These are phyloP conservation scores for Osmozyma mogii DNA, from an alignment of 805 yeast genomes.

Conservation along the genomic window DNA sequence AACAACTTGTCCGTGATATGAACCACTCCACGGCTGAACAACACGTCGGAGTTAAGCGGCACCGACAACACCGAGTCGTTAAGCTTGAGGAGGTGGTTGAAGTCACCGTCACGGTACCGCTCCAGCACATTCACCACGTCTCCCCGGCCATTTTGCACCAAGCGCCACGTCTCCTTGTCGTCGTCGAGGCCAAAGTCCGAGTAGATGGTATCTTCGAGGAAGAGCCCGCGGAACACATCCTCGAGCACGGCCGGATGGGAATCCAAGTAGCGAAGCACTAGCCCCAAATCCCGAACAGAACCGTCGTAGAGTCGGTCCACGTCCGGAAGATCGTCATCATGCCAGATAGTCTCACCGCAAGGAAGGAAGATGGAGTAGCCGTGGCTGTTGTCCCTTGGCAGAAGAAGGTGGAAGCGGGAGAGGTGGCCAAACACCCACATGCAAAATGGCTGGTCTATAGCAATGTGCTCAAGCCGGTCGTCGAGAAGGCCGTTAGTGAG, in stretches of 20 bases:
- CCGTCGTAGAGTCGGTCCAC: slow-evolving; percentile 7
- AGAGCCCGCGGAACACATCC: slow-evolving; percentile 46
- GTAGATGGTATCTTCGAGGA: slow-evolving; percentile 60
- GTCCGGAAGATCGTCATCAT: slow-evolving; percentile 2
- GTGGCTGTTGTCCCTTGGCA: slow-evolving; percentile 40
- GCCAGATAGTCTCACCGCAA: slow-evolving; percentile 37
- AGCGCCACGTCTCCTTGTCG: slow-evolving; percentile 7
- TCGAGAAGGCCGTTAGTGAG: slow-evolving; percentile 26
- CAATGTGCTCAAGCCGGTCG: slow-evolving; percentile 18
- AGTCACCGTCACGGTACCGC: slow-evolving; percentile 12
- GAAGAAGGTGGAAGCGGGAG: slow-evolving; percentile 42
- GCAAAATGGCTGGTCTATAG: slow-evolving; percentile 38
- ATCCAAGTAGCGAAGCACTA: slow-evolving; percentile 53
- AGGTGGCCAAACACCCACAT: slow-evolving; percentile 57
- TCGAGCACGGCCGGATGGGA: slow-evolving; percentile 43
- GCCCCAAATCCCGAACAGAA: slow-evolving; percentile 60
- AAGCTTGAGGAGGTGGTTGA: slow-evolving; percentile 18
- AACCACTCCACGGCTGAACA: slow-evolving; percentile 79
- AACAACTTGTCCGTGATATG: slow-evolving; percentile 55
- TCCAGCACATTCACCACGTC: slow-evolving; percentile 18
- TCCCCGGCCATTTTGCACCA: slow-evolving; percentile 20
- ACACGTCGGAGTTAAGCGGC: slow-evolving; percentile 49
- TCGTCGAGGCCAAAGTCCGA: slow-evolving; percentile 42
- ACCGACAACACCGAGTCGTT: slow-evolving; percentile 27
- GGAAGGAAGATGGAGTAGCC: slow-evolving; percentile 81